Conservation (phyloP, 2,329 filamentous ascomycete genomes). For the Penicillium sp. region DNA sequence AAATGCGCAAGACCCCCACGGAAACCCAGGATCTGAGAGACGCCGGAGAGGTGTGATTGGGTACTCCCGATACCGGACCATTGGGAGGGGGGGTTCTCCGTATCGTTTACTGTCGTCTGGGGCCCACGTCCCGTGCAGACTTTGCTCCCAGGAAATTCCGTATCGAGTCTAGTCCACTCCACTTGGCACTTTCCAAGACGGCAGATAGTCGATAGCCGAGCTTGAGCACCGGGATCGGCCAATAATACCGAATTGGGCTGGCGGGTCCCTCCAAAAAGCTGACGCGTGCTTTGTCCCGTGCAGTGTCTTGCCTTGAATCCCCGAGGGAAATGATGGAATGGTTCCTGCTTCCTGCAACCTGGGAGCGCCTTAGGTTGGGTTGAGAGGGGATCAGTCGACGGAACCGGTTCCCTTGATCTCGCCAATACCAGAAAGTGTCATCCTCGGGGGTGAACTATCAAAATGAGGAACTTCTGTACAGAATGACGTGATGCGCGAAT, state of each 20-base stretch:
- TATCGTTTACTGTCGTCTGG: slow-evolving; percentile 1
- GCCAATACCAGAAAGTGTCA: too few relatives aligned
- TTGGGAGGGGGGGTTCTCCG: slow-evolving; percentile 4
- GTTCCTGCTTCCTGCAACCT: not conserved
- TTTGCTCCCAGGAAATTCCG: not conserved
- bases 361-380: not conserved
- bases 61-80: slow-evolving; percentile 20
- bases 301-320: slow-evolving; percentile 1
- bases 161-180: not conserved
- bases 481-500: not conserved
- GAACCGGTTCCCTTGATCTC: too few relatives aligned
- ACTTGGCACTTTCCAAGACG: slow-evolving; percentile 19
- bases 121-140: slow-evolving; percentile 14
- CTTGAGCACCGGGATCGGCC: slow-evolving; percentile 35
- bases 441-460: too few relatives aligned
- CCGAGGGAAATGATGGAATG: not conserved
- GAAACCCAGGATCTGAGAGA: not conserved
- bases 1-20: slow-evolving; percentile 4
- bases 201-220: slow-evolving; percentile 42
- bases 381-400: too few relatives aligned
- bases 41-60: not conserved
- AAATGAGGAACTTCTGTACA: too few relatives aligned
- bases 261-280: slow-evolving; percentile 27
- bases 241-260: slow-evolving; percentile 16
- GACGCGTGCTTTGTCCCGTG: slow-evolving; percentile 34